Conservation (phyloP, 768 basidiomycete genomes). For the Leccinum variicolor region DNA sequence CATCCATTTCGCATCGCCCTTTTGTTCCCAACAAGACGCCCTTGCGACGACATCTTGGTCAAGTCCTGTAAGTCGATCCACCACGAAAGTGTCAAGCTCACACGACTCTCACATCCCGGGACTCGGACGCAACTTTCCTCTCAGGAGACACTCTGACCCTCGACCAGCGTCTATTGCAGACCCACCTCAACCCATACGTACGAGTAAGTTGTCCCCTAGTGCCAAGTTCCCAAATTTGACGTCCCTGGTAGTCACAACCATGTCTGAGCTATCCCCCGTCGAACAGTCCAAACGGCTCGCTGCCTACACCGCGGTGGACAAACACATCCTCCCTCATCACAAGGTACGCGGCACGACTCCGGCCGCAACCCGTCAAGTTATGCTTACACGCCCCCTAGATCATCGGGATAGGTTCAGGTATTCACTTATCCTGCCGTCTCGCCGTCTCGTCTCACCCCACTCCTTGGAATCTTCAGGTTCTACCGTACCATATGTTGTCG, state of each 20-base stretch:
- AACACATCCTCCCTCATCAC: conserved; percentile 78
- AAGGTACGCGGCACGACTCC: conserved; percentile 49
- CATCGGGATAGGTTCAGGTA: conserved; percentile 87
- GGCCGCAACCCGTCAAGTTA: background rate
- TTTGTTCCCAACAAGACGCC: conserved; percentile 7
- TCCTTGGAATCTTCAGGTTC: conserved; percentile 50
- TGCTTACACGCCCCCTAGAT: conserved; percentile 42
- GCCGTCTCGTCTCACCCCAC: background rate
- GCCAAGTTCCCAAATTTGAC: background rate
- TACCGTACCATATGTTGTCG: conserved; percentile 95
- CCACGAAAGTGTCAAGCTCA: background rate
- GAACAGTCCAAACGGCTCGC: conserved; percentile 89
- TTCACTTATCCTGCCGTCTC: background rate
- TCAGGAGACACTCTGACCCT: conserved; percentile 10
- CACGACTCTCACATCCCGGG: background rate
- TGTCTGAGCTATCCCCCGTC: conserved; percentile 41
- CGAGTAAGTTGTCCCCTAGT: conserved; percentile 7
- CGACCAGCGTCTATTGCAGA: conserved; percentile 9
- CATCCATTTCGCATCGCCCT: conserved; percentile 2
- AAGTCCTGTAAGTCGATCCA: conserved; percentile 16
- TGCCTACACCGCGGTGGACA: conserved; percentile 92
- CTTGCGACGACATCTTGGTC: conserved; percentile 10
- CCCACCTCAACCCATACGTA: background rate
- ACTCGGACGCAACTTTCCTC: background rate
- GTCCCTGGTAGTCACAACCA: background rate